These are phyloP conservation scores for Hortaea werneckii DNA, from an alignment of 2,329 filamentous ascomycete genomes.

Conservation along the genomic window DNA sequence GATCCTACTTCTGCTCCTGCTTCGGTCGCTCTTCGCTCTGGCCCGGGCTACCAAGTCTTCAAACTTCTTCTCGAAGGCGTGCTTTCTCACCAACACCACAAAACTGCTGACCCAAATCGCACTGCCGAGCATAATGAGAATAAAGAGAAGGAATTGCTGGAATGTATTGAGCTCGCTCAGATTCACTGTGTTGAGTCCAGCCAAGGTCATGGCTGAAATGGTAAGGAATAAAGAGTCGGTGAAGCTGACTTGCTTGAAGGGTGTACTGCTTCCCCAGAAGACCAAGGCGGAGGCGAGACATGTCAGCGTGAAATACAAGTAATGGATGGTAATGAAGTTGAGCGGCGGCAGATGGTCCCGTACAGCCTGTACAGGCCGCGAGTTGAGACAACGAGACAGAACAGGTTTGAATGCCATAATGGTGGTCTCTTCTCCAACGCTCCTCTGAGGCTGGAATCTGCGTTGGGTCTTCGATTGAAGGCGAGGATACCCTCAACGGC, in stretches of 20 bases:
- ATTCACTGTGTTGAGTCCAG: slow-evolving; percentile 59
- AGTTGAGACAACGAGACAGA: slow-evolving; percentile 8
- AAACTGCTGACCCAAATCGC: slow-evolving; percentile 57
- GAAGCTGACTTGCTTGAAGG: slow-evolving; percentile 34
- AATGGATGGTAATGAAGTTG: slow-evolving; percentile 44
- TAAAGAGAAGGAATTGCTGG: slow-evolving; percentile 56
- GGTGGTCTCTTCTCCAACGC: not conserved
- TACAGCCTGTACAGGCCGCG: slow-evolving; percentile 9
- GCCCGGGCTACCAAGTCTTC: slow-evolving; percentile 38
- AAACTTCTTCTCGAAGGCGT: slow-evolving; percentile 54
- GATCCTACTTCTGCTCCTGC: slow-evolving; percentile 17
- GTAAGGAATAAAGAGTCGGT: slow-evolving; percentile 57
- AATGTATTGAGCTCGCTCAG: slow-evolving; percentile 54
- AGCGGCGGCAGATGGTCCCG: slow-evolving; percentile 15
- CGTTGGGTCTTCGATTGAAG: no score
- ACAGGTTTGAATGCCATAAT: not conserved
- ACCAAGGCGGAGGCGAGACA: slow-evolving; percentile 48
- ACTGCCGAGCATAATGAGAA: slow-evolving; percentile 56
- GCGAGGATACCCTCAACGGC: not conserved
- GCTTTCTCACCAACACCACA: slow-evolving; percentile 51
- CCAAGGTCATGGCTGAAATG: slow-evolving; percentile 56
- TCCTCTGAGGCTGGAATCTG: not conserved
- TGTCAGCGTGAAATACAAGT: slow-evolving; percentile 53
- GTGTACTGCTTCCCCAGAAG: slow-evolving; percentile 48
- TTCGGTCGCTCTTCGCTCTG: slow-evolving; percentile 13